Percentiles rank a stretch among this genome's conserved stretches.
These are phyloP conservation scores for Starmerella riodocensis DNA, from an alignment of 805 yeast species.

Conservation along the genomic window DNA sequence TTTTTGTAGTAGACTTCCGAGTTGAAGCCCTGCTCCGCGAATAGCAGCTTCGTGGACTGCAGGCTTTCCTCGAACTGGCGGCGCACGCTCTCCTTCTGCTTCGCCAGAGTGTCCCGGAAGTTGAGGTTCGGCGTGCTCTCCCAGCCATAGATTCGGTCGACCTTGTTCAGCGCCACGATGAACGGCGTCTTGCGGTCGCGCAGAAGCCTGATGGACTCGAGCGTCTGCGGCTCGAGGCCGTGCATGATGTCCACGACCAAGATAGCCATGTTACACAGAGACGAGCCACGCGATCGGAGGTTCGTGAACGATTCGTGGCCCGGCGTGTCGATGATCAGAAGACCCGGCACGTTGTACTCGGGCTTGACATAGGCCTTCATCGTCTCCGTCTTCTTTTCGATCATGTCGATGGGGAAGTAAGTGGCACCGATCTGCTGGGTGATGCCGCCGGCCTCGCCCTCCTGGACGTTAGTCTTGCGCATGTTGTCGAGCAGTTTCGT, in stretches of 20 bases:
- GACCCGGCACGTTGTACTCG: slow-evolving; percentile 86
- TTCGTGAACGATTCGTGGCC: slow-evolving; percentile 99
- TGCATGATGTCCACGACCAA: slow-evolving; percentile 98
- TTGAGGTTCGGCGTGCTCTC: slow-evolving; percentile 78
- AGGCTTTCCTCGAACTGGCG: slow-evolving; percentile 83
- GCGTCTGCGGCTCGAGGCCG: slow-evolving; percentile 95
- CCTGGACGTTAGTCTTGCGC: slow-evolving; percentile 98
- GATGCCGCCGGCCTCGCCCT: slow-evolving; percentile 99
- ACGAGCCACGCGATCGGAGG: slow-evolving; percentile 96
- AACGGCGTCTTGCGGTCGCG: slow-evolving; percentile 98
- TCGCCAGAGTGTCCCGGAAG: slow-evolving; percentile 82
- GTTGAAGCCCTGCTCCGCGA: slow-evolving; percentile 96
- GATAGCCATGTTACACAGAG: slow-evolving; percentile 97
- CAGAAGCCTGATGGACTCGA: slow-evolving; percentile 81
- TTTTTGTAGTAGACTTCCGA: slow-evolving; percentile 93
- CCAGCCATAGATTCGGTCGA: slow-evolving; percentile 97
- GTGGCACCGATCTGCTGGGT: slow-evolving; percentile 99
- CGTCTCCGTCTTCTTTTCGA: slow-evolving; percentile 77
- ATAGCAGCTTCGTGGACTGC: slow-evolving; percentile 71
- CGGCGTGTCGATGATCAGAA: slow-evolving; percentile 93
- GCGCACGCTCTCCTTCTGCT: slow-evolving; percentile 74
- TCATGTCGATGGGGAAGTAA: slow-evolving; percentile 93
- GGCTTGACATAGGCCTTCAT: slow-evolving; percentile 78
- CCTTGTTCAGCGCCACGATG: slow-evolving; percentile 90
- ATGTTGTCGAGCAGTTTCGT: slow-evolving; percentile 92